A percentile compares a stretch with the other conserved stretches of the same genome.
phyloP scores from a whole-genome alignment of 192 early-diverging fungal genomes.

The Coemansia sp. region DNA sequence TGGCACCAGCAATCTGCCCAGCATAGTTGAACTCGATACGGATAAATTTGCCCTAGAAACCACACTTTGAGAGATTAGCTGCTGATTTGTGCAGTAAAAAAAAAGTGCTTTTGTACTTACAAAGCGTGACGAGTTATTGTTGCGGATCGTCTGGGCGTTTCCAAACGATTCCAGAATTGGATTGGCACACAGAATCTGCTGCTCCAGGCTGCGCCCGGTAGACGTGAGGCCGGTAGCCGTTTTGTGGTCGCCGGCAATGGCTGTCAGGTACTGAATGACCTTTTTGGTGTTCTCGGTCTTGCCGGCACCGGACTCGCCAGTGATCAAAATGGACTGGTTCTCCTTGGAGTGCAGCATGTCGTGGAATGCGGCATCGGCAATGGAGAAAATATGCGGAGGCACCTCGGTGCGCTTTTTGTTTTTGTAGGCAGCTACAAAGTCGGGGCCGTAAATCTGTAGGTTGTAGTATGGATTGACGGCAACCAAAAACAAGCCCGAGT shows the following conservation, averaged over 20 bases:
- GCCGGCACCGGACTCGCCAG: constrained; percentile 98
- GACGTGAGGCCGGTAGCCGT: constrained; percentile 13
- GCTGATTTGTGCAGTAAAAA: not conserved
- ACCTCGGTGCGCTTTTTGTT: constrained; percentile 70
- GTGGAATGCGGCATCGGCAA: constrained; percentile 90
- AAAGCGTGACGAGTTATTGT: constrained; percentile 99
- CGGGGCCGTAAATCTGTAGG: constrained; percentile 84
- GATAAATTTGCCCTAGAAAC: constrained; percentile 87
- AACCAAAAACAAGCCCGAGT: constrained; percentile 98
- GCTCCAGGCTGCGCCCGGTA: constrained; percentile 68
- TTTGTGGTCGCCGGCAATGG: constrained; percentile 72
- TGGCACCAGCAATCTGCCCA: constrained; percentile 89
- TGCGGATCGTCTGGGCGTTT: constrained; percentile 97
- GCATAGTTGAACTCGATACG: constrained; percentile 90
- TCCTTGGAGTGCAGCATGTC: constrained; percentile 92
- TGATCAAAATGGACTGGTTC: constrained; percentile 97
- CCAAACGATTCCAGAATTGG: constrained; percentile 98
- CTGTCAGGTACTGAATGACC: constrained; percentile 95
- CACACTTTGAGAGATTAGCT: not conserved
- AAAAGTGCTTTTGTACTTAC: constrained; percentile 29
- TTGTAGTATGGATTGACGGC: constrained; percentile 96
- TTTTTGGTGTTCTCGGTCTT: constrained; percentile 99
- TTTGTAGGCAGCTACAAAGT: constrained; percentile 63
- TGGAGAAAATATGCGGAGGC: constrained; percentile 87
- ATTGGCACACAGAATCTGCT: constrained; percentile 93